A percentile compares a stretch with the other conserved stretches of the same genome.
Conservation (phyloP, 2,329 filamentous ascomycete species). For the Chaetomium globosum region DNA sequence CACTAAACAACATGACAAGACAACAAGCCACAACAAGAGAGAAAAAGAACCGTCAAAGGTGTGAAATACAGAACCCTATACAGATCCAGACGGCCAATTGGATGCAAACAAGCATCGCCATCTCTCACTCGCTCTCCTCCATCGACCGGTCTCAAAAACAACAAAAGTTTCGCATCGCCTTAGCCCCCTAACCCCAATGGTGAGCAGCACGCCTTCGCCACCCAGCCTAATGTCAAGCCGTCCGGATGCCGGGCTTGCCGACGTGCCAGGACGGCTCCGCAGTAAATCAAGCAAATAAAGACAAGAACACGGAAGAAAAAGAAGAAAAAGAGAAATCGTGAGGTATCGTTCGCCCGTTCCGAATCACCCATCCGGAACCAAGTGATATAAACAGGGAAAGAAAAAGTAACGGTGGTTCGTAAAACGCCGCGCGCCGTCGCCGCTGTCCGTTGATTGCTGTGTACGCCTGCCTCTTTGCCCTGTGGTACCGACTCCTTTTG, state of each 20-base stretch:
- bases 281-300: not conserved
- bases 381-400: not conserved
- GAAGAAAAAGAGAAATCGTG: not conserved
- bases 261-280: not conserved
- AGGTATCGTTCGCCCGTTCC: slow-evolving; percentile 12
- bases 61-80: slow-evolving; percentile 1
- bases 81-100: not conserved
- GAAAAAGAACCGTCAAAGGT: slow-evolving; percentile 1
- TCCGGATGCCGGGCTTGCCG: not conserved
- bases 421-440: slow-evolving; percentile 6
- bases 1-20: slow-evolving; percentile 17
- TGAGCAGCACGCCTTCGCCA: not conserved
- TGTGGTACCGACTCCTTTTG: not conserved
- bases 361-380: not conserved
- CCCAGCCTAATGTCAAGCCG: not conserved
- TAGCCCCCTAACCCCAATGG: not conserved
- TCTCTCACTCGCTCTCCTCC: not conserved
- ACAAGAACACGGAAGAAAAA: not conserved
- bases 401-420: not conserved
- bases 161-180: slow-evolving; percentile 2
- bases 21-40: not conserved
- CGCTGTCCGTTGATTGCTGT: not conserved
- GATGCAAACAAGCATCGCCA: not conserved
- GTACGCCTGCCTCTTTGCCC: slow-evolving; percentile 5
- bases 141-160: not conserved